These are phyloP conservation scores for Fraxinus sp. DNA, from an alignment of 305 asterid species.

Conservation along the genomic window DNA sequence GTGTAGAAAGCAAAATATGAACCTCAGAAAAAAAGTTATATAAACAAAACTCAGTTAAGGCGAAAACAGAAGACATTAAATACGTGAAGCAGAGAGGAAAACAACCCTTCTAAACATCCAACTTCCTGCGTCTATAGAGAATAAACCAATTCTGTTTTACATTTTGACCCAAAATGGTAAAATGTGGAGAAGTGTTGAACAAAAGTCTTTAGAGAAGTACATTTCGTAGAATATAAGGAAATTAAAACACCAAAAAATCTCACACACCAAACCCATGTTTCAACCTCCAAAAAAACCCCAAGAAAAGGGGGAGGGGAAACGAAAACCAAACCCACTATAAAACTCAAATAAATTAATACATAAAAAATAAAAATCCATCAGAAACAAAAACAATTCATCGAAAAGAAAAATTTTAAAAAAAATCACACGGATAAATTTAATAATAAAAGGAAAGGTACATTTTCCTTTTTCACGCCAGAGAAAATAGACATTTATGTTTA, in stretches of 20 bases:
- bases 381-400: neutral
- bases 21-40: neutral
- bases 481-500: neutral
- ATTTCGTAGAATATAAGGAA: neutral
- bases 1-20: neutral
- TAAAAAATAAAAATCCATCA: neutral
- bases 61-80: neutral
- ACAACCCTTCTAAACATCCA: neutral
- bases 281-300: slow-evolving; percentile 7
- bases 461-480: neutral
- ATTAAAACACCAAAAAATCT: slow-evolving; percentile 9
- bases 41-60: neutral
- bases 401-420: neutral
- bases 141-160: neutral
- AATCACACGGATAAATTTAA: neutral
- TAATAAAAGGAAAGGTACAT: neutral
- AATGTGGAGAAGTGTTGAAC: neutral
- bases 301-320: neutral
- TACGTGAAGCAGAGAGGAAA: neutral
- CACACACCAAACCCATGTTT: neutral
- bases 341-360: neutral
- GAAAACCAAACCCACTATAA: slow-evolving; percentile 15
- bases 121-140: neutral
- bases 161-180: neutral
- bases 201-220: neutral